Evolutionary conservation across 1,284 basidiomycete genomes (phyloP).

Genomic region (Puccinia brachypodii): DNA sequence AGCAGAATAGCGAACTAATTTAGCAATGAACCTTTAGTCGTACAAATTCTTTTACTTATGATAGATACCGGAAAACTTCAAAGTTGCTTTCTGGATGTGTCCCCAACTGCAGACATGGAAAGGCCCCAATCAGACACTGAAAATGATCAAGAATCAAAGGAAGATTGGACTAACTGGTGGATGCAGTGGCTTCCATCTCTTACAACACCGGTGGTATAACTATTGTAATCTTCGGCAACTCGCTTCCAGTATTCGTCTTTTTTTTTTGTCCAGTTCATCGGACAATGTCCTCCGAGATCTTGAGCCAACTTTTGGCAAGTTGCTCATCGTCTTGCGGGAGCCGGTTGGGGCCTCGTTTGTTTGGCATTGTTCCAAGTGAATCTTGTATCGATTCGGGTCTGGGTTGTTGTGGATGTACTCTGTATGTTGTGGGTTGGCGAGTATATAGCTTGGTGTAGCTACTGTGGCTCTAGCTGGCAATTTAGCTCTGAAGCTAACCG

Average conservation of each 20-base stretch:
- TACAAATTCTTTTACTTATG: no score
- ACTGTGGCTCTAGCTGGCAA: no score
- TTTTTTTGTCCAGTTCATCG: constrained; percentile 2
- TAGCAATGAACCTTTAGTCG: no score
- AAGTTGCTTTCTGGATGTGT: not conserved
- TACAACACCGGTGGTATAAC: not conserved
- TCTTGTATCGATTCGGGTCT: not conserved
- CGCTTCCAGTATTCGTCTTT: not conserved
- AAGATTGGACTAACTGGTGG: not conserved
- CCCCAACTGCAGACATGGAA: not conserved
- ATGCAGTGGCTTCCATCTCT: not conserved
- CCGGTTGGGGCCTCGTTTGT: not conserved
- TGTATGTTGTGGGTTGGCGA: not conserved
- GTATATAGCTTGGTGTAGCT: no score
- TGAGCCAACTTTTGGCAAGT: constrained; percentile 5
- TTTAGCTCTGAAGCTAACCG: not conserved
- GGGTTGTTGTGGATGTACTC: not conserved
- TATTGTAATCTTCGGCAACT: not conserved
- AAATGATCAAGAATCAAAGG: not conserved
- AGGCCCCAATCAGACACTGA: not conserved
- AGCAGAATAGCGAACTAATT: no score
- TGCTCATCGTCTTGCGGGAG: constrained; percentile 17
- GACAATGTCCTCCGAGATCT: not conserved
- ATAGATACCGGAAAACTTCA: not conserved
- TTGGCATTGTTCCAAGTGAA: not conserved